Base-by-base conservation (phyloP, 352 stramenopile genomes). In the Phytophthora syringae region DNA sequence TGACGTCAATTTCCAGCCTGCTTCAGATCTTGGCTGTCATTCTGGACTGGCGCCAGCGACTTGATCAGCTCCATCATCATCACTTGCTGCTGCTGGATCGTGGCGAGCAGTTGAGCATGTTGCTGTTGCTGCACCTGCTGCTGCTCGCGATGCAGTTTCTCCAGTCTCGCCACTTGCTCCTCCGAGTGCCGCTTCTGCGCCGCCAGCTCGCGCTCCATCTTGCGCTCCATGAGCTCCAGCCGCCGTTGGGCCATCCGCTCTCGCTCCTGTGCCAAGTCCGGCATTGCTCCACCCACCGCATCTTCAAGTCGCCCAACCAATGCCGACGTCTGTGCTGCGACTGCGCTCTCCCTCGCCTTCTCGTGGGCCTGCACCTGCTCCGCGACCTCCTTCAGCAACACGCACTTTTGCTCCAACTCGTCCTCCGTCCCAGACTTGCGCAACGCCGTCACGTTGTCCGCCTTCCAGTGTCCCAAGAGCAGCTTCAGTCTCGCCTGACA, bases 11-110 rank as follows among this genome's bases (percentile, higher is more conserved):
- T n/a, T n/a, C n/a, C n/a, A n/a, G n/a, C n/a, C n/a, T n/a, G n/a
- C n/a, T n/a, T n/a, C n/a, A n/a, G n/a, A n/a, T n/a, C n/a, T n/a
- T n/a, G n/a, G n/a, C n/a, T n/a, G n/a, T 40, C 10, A 40, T 15
- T 6, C 15, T 11, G n/a, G 36, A 6, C 28, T 13, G 50, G 59
- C 27, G 22, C 32, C 36, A 67, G 44, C 25, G 64, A 52, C 34
- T 70, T 70, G 53, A 76, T 71, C 13, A 76, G 10, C 2, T 76
- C 63, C 7, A 72, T 30, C 42, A 76, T 76, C 57, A 61, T 73
- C 16, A 30, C 49, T 24, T 76, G 68, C 16, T 76, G 68, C 28
- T 73, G 68, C 53, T 73, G 52, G 30, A 76, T 73, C 12, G 61
- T 76, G 3, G 36, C 52, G 2, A 76, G 53, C 5, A 70, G 22